Evolutionary conservation across 306 rosid species (phyloP).

Genomic region (Vachellia pachyceras): DNA sequence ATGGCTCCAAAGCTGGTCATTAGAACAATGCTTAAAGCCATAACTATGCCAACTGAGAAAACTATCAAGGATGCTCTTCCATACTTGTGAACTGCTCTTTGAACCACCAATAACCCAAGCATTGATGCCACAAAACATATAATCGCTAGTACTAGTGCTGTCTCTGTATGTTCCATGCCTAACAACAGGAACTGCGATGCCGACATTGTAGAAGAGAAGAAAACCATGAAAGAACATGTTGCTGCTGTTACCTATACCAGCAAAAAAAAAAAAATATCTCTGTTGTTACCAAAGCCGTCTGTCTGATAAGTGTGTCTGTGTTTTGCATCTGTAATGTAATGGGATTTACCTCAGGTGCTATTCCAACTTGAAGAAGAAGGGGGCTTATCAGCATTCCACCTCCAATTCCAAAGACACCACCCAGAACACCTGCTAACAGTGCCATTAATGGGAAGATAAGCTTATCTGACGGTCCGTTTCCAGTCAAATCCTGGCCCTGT

Average conservation of each 20-base stretch:
- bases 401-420: constrained; percentile 92
- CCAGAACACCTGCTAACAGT: constrained; percentile 72
- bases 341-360: constrained; percentile 71
- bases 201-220: constrained; percentile 90
- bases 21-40: constrained; percentile 74
- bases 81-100: constrained; percentile 60
- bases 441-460: constrained; percentile 79
- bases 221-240: constrained; percentile 93
- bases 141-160: constrained; percentile 57
- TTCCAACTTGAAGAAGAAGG: constrained; percentile 83
- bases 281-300: background rate
- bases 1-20: constrained; percentile 85
- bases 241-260: constrained; percentile 73
- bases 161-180: constrained; percentile 73
- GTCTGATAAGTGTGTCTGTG: background rate
- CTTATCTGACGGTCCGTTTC: constrained; percentile 48
- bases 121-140: constrained; percentile 76
- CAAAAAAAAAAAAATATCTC: background rate
- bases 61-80: constrained; percentile 88
- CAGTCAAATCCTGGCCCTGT: constrained; percentile 46
- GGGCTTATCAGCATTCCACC: constrained; percentile 98
- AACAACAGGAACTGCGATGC: constrained; percentile 73
- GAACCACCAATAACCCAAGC: constrained; percentile 70
- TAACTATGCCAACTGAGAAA: constrained; percentile 73
- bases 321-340: background rate